Evolutionary conservation across 805 yeast species (phyloP).

Genomic region (Metschnikowia proteae): DNA sequence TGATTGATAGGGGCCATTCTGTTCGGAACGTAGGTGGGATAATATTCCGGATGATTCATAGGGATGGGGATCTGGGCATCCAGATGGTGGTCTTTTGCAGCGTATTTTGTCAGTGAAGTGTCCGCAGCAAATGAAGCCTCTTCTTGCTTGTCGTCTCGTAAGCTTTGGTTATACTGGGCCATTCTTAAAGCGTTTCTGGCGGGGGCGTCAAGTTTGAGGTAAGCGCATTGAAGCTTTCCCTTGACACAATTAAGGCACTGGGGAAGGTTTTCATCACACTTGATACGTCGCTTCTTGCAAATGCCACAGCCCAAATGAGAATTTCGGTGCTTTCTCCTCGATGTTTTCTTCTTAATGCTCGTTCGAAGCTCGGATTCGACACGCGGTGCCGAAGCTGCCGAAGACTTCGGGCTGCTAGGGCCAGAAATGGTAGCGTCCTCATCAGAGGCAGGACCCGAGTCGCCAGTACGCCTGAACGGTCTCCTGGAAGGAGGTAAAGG

Average conservation of each 20-base stretch:
- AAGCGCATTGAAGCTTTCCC: constrained; percentile 48
- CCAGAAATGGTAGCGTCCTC: constrained; percentile 5
- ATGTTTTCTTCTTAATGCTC: constrained; percentile 34
- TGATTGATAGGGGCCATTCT: neutral
- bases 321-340: constrained; percentile 60
- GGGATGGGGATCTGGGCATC: constrained; percentile 1
- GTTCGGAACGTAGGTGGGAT: constrained; percentile 2
- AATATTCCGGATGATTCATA: constrained; percentile 1
- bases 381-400: constrained; percentile 13
- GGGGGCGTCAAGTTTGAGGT: constrained; percentile 43
- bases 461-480: constrained; percentile 13
- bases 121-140: constrained; percentile 3
- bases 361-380: constrained; percentile 3
- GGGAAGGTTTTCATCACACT: constrained; percentile 64
- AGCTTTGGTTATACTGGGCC: constrained; percentile 46
- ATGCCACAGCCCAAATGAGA: constrained; percentile 74
- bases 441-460: constrained; percentile 1
- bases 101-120: neutral
- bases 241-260: constrained; percentile 52
- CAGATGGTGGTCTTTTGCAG: neutral
- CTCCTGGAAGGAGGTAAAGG: constrained; percentile 36
- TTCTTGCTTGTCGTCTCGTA: constrained; percentile 22
- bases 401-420: neutral
- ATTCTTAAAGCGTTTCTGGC: constrained; percentile 47
- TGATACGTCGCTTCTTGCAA: constrained; percentile 59